Conservation (phyloP, 768 basidiomycete genomes). For the Termitomyces sp. region DNA sequence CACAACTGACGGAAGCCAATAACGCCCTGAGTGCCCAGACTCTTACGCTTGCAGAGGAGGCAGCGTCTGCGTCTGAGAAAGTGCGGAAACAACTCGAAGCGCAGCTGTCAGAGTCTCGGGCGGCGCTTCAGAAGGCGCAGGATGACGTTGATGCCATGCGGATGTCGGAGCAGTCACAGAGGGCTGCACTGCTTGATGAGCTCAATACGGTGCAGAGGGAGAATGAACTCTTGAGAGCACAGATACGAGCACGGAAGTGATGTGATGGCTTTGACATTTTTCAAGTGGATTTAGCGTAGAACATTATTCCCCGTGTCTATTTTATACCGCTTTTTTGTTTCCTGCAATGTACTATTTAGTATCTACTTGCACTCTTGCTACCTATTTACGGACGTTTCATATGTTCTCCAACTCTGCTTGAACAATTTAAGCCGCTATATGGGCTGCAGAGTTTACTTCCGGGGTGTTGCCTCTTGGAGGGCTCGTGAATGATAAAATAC, state of each 20-base stretch:
- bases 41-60: slow-evolving; percentile 68
- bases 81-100: slow-evolving; percentile 61
- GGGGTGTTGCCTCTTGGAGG: too few species aligned
- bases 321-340: neutral
- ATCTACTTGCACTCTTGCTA: neutral
- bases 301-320: neutral
- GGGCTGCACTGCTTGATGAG: slow-evolving; percentile 84
- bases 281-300: neutral
- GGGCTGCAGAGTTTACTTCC: too few species aligned
- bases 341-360: neutral
- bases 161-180: slow-evolving; percentile 73
- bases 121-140: slow-evolving; percentile 58
- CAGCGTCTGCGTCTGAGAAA: slow-evolving; percentile 51
- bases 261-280: neutral
- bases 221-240: slow-evolving; percentile 66
- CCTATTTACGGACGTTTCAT: neutral
- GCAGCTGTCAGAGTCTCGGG: slow-evolving; percentile 59
- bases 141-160: slow-evolving; percentile 69
- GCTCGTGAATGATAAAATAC: too few species aligned
- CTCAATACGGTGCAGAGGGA: slow-evolving; percentile 81
- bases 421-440: neutral
- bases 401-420: neutral
- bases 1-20: slow-evolving; percentile 77
- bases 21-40: slow-evolving; percentile 69
- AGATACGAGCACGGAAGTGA: slow-evolving; percentile 61